A percentile compares a stretch with the other conserved stretches of the same genome.
phyloP scores from a whole-genome alignment of 371 early-diverging fungal species.

The Mucor indicus region DNA sequence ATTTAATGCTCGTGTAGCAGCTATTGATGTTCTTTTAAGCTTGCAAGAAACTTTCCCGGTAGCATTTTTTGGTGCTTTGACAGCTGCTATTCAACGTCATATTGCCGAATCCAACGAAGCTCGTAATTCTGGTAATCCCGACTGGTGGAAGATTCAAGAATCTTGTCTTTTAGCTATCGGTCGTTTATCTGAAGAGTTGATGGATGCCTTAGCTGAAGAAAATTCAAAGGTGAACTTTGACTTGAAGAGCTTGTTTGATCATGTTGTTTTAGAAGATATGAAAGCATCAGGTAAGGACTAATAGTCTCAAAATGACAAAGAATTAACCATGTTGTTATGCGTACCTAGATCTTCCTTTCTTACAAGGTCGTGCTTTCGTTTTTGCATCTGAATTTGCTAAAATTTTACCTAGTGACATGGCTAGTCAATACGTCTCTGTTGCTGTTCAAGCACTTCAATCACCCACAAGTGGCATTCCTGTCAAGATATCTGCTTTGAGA shows the following conservation, averaged over 20 bases:
- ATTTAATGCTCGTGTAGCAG: constrained; percentile 81
- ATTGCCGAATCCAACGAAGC: constrained; percentile 52
- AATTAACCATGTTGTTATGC: neutral
- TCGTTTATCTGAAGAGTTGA: constrained; percentile 54
- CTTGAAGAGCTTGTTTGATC: constrained; percentile 76
- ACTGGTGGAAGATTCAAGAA: constrained; percentile 87
- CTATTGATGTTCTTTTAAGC: constrained; percentile 68
- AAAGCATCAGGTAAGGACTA: constrained; percentile 45
- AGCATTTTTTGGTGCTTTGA: constrained; percentile 56
- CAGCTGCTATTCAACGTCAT: constrained; percentile 51
- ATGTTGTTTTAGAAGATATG: constrained; percentile 73
- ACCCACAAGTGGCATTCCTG: constrained; percentile 57
- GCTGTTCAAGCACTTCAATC: constrained; percentile 69
- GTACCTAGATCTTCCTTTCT: constrained; percentile 66
- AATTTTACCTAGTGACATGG: constrained; percentile 65
- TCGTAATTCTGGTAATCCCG: constrained; percentile 46
- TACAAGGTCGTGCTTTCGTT: constrained; percentile 86
- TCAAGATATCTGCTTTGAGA: constrained; percentile 78
- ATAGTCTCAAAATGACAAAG: neutral
- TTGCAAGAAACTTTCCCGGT: constrained; percentile 58
- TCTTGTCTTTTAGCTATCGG: constrained; percentile 77
- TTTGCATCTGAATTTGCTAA: constrained; percentile 82
- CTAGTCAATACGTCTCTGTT: constrained; percentile 68
- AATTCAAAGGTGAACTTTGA: constrained; percentile 39
- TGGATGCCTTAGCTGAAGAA: constrained; percentile 50